Evolutionary conservation across 805 yeast species (phyloP).

Genomic region (Ogataea pini): DNA sequence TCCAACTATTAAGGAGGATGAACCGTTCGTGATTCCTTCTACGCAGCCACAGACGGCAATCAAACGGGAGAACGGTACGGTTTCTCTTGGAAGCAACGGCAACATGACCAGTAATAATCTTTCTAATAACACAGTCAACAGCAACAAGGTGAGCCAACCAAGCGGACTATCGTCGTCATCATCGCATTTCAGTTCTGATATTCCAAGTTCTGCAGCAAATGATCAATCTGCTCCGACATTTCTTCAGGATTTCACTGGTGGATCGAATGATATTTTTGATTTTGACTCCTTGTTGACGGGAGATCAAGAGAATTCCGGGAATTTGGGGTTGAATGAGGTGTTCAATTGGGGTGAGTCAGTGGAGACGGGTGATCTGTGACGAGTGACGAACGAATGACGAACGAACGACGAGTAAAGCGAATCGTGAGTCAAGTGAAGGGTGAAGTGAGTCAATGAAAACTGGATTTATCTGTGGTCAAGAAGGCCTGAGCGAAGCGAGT

Average conservation of each 20-base stretch:
- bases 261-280: slow-evolving; percentile 43
- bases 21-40: slow-evolving; percentile 16
- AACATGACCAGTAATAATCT: slow-evolving; percentile 9
- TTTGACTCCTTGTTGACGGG: slow-evolving; percentile 46
- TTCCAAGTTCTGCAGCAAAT: slow-evolving; percentile 18
- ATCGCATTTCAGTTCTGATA: slow-evolving; percentile 17
- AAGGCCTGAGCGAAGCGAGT: too few species aligned
- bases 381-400: not conserved
- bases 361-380: slow-evolving; percentile 38
- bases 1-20: slow-evolving; percentile 33
- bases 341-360: slow-evolving; percentile 46
- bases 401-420: not conserved
- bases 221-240: slow-evolving; percentile 23
- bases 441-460: too few species aligned
- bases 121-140: slow-evolving; percentile 8
- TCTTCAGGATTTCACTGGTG: slow-evolving; percentile 35
- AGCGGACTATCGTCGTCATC: slow-evolving; percentile 10
- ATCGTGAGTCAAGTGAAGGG: not conserved
- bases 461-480: too few species aligned
- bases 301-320: slow-evolving; percentile 37
- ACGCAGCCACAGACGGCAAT: slow-evolving; percentile 2
- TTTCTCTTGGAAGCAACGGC: slow-evolving; percentile 3
- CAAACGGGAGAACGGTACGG: slow-evolving; percentile 5
- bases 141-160: slow-evolving; percentile 1
- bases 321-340: slow-evolving; percentile 36